Percentiles rank a stretch among this genome's conserved stretches.
Evolutionary conservation across 768 basidiomycete genomes (phyloP).

Genomic region (Hericium alpestre): DNA sequence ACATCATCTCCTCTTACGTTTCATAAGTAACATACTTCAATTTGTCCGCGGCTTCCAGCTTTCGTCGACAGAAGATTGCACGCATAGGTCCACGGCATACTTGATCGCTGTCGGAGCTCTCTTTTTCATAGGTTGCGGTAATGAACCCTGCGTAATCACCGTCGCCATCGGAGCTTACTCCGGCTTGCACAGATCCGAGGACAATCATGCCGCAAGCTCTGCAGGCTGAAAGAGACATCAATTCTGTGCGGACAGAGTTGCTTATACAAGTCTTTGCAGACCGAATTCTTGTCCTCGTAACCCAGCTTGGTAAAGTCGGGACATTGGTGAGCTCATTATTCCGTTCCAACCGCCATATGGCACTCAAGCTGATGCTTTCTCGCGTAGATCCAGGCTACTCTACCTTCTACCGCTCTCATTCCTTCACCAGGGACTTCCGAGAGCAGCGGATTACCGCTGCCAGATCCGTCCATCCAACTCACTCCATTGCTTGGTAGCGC

Average conservation of each 20-base stretch:
- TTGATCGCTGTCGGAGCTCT: too few relatives aligned
- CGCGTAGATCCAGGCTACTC: slow-evolving; percentile 65
- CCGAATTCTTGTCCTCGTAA: slow-evolving; percentile 74
- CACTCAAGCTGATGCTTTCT: slow-evolving; percentile 4
- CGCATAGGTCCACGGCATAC: too few relatives aligned
- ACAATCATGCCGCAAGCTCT: slow-evolving; percentile 34
- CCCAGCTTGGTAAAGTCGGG: slow-evolving; percentile 87
- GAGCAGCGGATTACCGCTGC: slow-evolving; percentile 35
- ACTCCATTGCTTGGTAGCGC: slow-evolving; percentile 71
- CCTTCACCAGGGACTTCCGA: slow-evolving; percentile 26
- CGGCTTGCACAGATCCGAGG: neutral
- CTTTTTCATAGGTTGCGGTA: slow-evolving; percentile 39
- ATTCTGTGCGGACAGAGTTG: slow-evolving; percentile 59
- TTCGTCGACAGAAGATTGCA: too few relatives aligned
- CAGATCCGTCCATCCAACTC: slow-evolving; percentile 65
- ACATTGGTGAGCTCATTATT: slow-evolving; percentile 45
- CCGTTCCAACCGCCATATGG: neutral
- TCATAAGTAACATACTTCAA: too few relatives aligned
- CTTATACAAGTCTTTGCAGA: slow-evolving; percentile 74
- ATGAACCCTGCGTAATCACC: slow-evolving; percentile 12
- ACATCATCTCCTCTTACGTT: too few relatives aligned
- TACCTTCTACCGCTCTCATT: slow-evolving; percentile 55
- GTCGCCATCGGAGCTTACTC: neutral
- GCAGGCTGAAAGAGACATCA: slow-evolving; percentile 41
- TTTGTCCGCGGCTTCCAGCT: too few relatives aligned